phyloP scores from a whole-genome alignment of 2,329 filamentous ascomycete species.

The Curvularia lunata region DNA sequence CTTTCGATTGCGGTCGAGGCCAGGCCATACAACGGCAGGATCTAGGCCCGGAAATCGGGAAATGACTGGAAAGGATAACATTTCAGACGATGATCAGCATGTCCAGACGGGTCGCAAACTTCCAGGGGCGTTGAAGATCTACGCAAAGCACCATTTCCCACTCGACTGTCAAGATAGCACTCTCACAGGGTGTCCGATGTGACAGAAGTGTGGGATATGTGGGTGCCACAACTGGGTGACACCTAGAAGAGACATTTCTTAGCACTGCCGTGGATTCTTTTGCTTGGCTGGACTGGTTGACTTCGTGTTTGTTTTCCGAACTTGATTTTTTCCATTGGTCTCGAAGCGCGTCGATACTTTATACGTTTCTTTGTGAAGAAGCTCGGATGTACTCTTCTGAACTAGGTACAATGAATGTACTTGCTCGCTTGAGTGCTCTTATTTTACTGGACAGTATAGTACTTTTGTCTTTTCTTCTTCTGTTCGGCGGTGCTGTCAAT shows the following conservation, averaged over 20 bases:
- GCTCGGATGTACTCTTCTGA: background rate
- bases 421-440: background rate
- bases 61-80: background rate
- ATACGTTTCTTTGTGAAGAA: background rate
- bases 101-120: background rate
- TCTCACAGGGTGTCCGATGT: background rate
- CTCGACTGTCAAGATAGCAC: background rate
- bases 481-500: background rate
- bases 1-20: background rate
- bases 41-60: background rate
- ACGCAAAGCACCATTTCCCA: background rate
- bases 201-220: background rate
- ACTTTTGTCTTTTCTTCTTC: background rate
- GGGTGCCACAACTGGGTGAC: background rate
- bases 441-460: background rate
- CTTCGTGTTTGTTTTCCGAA: background rate
- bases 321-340: background rate
- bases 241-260: background rate
- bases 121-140: background rate
- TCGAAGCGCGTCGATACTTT: background rate
- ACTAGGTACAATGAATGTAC: background rate
- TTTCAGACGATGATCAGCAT: background rate
- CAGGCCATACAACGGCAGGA: background rate
- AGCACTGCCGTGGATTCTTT: background rate
- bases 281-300: background rate